Percentiles rank a stretch among this genome's conserved stretches.
These are phyloP conservation scores for Cryptococcus amylolentus DNA, from an alignment of 1,284 basidiomycete species.

Conservation along the genomic window DNA sequence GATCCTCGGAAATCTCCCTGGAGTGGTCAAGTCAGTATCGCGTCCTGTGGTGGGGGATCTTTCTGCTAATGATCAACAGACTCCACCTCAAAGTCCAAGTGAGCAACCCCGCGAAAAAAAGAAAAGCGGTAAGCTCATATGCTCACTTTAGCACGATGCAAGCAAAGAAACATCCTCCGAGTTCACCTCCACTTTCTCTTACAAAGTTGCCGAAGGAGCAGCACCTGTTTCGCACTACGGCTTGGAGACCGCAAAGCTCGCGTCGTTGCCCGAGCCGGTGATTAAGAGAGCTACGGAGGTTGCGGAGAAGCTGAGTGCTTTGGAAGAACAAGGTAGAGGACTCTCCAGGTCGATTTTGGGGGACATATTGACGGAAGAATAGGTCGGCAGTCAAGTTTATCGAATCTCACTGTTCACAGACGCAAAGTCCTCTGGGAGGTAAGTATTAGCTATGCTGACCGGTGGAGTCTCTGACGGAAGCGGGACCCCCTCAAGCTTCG, in stretches of 20 bases:
- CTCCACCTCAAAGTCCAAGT: constrained; percentile 79
- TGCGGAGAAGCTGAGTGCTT: constrained; percentile 58
- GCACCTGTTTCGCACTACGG: constrained; percentile 51
- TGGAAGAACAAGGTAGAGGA: constrained; percentile 56
- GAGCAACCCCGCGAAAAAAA: not conserved
- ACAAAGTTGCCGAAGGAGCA: constrained; percentile 56
- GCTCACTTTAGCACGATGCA: not conserved
- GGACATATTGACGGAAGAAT: not conserved
- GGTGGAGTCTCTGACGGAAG: not conserved
- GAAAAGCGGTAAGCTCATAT: no score
- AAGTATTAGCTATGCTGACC: not conserved
- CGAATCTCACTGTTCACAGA: constrained; percentile 9
- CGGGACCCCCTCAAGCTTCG: not conserved
- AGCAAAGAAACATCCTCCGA: constrained; percentile 48
- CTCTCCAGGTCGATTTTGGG: not conserved
- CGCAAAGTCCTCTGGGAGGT: constrained; percentile 20
- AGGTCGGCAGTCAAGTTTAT: constrained; percentile 6
- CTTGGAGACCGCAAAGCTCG: constrained; percentile 75
- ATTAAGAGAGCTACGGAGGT: constrained; percentile 62
- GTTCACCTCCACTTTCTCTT: constrained; percentile 70
- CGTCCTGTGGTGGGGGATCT: not conserved
- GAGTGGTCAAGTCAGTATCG: constrained; percentile 24
- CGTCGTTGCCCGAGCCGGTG: constrained; percentile 70
- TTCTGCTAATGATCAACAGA: constrained; percentile 49
- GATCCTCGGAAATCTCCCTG: constrained; percentile 34